Percentiles rank a stretch among this genome's conserved stretches.
These are phyloP conservation scores for Eucalyptus erythrocorys DNA, from an alignment of 345 rosid species.

Conservation along the genomic window DNA sequence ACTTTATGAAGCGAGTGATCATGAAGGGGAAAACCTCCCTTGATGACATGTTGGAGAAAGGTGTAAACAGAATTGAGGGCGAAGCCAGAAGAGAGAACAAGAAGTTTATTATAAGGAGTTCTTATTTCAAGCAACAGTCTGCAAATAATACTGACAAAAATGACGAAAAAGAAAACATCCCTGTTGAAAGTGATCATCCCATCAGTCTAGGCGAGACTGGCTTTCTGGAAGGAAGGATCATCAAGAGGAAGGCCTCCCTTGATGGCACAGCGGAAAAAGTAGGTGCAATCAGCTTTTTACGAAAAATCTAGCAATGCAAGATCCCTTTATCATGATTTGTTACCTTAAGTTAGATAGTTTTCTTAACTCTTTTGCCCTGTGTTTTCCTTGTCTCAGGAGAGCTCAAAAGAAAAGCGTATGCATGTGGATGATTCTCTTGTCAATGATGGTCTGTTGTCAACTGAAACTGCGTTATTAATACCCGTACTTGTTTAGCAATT, in stretches of 20 bases:
- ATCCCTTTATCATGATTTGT: not conserved
- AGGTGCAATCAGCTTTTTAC: slow-evolving; percentile 2
- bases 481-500: not conserved
- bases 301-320: not conserved
- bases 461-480: not conserved
- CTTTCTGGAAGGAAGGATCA: slow-evolving; percentile 3
- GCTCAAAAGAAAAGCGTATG: slow-evolving; percentile 27
- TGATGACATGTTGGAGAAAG: not conserved
- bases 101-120: slow-evolving; percentile 49
- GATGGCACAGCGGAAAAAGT: slow-evolving; percentile 30
- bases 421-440: slow-evolving; percentile 19
- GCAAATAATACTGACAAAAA: slow-evolving; percentile 13
- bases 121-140: slow-evolving; percentile 53
- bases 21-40: not conserved
- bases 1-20: slow-evolving; percentile 4
- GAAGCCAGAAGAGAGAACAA: slow-evolving; percentile 26
- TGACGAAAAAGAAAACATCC: slow-evolving; percentile 10
- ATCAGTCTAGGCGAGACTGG: not conserved
- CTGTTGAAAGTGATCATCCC: slow-evolving; percentile 8
- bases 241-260: slow-evolving; percentile 48
- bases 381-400: slow-evolving; percentile 38
- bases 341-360: not conserved
- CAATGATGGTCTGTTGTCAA: slow-evolving; percentile 13
- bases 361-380: not conserved
- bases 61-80: slow-evolving; percentile 10